phyloP scores from a whole-genome alignment of 208 protist species.

The Paratrypanosoma confusum region DNA sequence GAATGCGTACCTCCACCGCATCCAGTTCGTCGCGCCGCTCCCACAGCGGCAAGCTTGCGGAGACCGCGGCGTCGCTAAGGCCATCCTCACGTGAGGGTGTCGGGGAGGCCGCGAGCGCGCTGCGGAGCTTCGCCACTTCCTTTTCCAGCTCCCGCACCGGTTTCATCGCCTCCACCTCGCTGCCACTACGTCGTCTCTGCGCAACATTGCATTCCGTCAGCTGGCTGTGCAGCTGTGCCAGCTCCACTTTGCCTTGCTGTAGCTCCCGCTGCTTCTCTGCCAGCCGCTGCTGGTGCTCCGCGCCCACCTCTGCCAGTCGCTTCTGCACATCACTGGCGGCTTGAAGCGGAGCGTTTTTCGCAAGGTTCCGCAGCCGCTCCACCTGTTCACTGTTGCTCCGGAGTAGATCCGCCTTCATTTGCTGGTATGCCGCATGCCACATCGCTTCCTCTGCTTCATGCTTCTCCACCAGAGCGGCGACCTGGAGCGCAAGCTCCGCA shows the following conservation, averaged over 20 bases:
- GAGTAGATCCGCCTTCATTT: background rate
- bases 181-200: background rate
- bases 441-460: too few species aligned
- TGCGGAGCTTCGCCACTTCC: slow-evolving; percentile 1
- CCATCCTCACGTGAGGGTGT: background rate
- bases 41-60: slow-evolving; percentile 2
- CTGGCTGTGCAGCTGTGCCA: background rate
- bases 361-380: slow-evolving; percentile 4
- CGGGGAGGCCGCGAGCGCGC: background rate
- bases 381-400: background rate
- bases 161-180: slow-evolving; percentile 6
- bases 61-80: slow-evolving; percentile 1
- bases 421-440: background rate
- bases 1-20: slow-evolving; percentile 3
- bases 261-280: slow-evolving; percentile 2
- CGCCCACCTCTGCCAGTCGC: slow-evolving; percentile 1
- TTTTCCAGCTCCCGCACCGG: slow-evolving; percentile 2
- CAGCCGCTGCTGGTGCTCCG: slow-evolving; percentile 2
- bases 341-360: slow-evolving; percentile 6
- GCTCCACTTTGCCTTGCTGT: background rate
- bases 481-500: too few species aligned
- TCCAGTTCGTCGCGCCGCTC: slow-evolving; percentile 12
- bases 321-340: slow-evolving; percentile 2
- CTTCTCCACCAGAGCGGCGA: too few species aligned
- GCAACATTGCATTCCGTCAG: background rate